Percentiles rank a stretch among this genome's conserved stretches.
Conservation (phyloP, 164 flowering plant genomes). For the Tinospora cordifolia region DNA sequence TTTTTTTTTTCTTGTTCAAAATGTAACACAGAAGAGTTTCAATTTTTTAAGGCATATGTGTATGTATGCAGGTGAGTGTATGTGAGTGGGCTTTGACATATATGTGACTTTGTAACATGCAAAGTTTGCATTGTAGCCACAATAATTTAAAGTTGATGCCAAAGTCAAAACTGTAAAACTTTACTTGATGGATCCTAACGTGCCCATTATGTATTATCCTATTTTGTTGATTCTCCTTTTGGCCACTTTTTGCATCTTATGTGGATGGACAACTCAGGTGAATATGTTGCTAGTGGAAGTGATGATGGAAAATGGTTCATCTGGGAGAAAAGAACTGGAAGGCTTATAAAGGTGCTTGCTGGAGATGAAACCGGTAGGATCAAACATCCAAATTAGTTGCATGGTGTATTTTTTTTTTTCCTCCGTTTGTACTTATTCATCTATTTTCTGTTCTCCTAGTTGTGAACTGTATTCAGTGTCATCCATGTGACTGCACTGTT, state of each 20-base stretch:
- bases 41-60: too few species aligned
- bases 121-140: too few species aligned
- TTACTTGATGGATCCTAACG: too few species aligned
- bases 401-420: background rate
- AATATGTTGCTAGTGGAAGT: conserved; percentile 90
- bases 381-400: conserved; percentile 3
- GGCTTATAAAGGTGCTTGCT: conserved; percentile 80
- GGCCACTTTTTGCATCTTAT: background rate
- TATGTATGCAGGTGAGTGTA: too few species aligned
- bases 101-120: too few species aligned
- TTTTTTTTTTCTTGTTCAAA: too few species aligned
- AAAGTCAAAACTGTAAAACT: too few species aligned
- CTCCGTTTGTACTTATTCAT: background rate
- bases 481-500: conserved; percentile 75
- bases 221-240: background rate
- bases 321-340: conserved; percentile 91
- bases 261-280: conserved; percentile 40
- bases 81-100: too few species aligned
- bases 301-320: conserved; percentile 99
- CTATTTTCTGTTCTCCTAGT: conserved; percentile 37
- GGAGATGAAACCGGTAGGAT: conserved; percentile 87
- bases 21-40: too few species aligned
- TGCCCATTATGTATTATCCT: too few species aligned
- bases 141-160: too few species aligned
- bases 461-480: conserved; percentile 93